Evolutionary conservation across 768 basidiomycete genomes (phyloP).

Genomic region (Russula ochroleuca): DNA sequence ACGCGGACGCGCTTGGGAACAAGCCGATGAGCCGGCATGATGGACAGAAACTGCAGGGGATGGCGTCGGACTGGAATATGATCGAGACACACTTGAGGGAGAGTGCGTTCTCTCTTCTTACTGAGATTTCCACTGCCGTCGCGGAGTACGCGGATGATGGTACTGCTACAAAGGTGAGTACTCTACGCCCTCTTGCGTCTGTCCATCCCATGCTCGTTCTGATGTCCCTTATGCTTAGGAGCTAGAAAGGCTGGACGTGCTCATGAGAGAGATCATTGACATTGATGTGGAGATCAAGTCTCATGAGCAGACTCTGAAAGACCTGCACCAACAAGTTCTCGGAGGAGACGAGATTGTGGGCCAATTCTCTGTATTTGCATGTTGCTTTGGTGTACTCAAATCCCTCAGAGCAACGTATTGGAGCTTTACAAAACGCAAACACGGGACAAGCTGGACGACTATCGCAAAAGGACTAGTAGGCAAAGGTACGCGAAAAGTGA

Average conservation of each 20-base stretch:
- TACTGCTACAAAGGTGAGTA: conserved; percentile 48
- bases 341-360: conserved; percentile 48
- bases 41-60: conserved; percentile 48
- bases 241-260: conserved; percentile 54
- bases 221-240: conserved; percentile 37
- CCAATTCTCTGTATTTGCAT: conserved; percentile 35
- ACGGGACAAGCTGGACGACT: conserved; percentile 41
- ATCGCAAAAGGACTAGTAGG: conserved; percentile 59
- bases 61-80: conserved; percentile 58
- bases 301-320: conserved; percentile 51
- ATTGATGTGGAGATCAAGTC: conserved; percentile 55
- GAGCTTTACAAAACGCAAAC: conserved; percentile 50
- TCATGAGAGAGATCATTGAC: conserved; percentile 69
- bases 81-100: conserved; percentile 49
- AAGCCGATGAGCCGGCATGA: conserved; percentile 61
- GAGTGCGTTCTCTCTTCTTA: conserved; percentile 43
- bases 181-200: background rate
- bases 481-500: conserved; percentile 72
- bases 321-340: conserved; percentile 53
- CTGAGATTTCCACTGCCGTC: conserved; percentile 51
- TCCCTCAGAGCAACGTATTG: conserved; percentile 47
- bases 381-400: conserved; percentile 7
- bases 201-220: background rate
- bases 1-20: conserved; percentile 57
- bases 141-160: conserved; percentile 59